Conservation (phyloP, 306 rosid species). For the Medicago arabica region DNA sequence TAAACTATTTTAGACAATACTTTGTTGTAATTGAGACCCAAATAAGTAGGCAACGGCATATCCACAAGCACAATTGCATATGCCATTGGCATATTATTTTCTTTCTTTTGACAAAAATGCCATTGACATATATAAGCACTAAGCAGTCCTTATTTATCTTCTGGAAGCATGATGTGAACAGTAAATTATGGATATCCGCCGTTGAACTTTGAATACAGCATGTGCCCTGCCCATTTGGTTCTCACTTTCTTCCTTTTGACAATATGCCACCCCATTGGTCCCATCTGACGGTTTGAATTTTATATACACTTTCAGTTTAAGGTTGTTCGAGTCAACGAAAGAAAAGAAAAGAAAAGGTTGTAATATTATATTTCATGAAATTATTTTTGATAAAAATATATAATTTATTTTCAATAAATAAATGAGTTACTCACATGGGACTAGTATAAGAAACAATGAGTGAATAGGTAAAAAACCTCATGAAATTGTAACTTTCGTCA, state of each 20-base stretch:
- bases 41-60: background rate
- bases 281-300: background rate
- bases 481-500: too few species aligned
- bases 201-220: constrained; percentile 1
- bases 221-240: background rate
- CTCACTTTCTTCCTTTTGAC: background rate
- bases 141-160: background rate
- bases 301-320: background rate
- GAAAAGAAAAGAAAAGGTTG: too few species aligned
- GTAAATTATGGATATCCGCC: background rate
- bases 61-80: background rate
- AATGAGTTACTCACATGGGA: too few species aligned
- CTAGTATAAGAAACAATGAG: too few species aligned
- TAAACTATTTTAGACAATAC: too few species aligned
- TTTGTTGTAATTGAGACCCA: background rate
- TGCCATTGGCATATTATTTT: background rate
- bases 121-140: background rate
- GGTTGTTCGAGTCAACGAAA: background rate
- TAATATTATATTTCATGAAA: too few species aligned
- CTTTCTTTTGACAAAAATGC: background rate
- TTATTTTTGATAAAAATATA: too few species aligned
- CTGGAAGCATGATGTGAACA: background rate
- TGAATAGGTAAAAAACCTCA: too few species aligned
- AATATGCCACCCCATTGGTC: background rate
- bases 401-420: too few species aligned